A percentile compares a stretch with the other conserved stretches of the same genome.
phyloP scores from a whole-genome alignment of 768 basidiomycete species.

The Coprinopsis cinerea region DNA sequence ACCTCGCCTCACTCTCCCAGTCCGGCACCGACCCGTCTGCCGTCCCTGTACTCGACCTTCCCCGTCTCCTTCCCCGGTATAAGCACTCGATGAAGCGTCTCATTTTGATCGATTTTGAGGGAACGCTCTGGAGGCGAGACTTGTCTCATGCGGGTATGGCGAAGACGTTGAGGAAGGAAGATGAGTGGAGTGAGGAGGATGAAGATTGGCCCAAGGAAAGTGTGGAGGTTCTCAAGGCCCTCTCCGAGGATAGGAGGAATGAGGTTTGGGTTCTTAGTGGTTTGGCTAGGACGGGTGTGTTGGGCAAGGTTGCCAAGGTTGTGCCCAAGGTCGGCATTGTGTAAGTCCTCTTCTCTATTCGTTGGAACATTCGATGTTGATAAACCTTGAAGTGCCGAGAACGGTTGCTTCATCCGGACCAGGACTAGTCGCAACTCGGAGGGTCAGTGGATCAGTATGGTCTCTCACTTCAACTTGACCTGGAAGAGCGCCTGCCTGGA shows the following conservation, averaged over 20 bases:
- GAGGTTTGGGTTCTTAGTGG: slow-evolving; percentile 84
- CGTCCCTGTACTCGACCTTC: slow-evolving; percentile 29
- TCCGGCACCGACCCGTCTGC: slow-evolving; percentile 17
- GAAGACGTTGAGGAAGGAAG: slow-evolving; percentile 27
- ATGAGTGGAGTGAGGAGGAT: slow-evolving; percentile 17
- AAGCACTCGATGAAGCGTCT: slow-evolving; percentile 60
- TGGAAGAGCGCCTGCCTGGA: slow-evolving; percentile 82
- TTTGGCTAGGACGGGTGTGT: slow-evolving; percentile 51
- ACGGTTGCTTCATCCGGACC: slow-evolving; percentile 80
- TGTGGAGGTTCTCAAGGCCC: slow-evolving; percentile 45
- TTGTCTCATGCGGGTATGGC: slow-evolving; percentile 39
- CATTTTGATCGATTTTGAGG: slow-evolving; percentile 73
- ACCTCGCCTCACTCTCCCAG: slow-evolving; percentile 27
- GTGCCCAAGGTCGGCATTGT: slow-evolving; percentile 72
- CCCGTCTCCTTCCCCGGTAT: slow-evolving; percentile 59
- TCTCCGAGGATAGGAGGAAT: slow-evolving; percentile 61
- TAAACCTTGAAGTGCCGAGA: slow-evolving; percentile 58
- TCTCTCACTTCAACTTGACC: slow-evolving; percentile 67
- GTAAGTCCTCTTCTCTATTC: slow-evolving; percentile 32
- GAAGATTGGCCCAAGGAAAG: slow-evolving; percentile 27
- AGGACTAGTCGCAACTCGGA: slow-evolving; percentile 18
- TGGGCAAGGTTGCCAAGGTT: slow-evolving; percentile 56
- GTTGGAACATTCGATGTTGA: slow-evolving; percentile 1
- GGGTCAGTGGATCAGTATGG: slow-evolving; percentile 72
- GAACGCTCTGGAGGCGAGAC: slow-evolving; percentile 69